Percentiles rank a stretch among this genome's conserved stretches.
Conservation (phyloP, 2,329 filamentous ascomycete species). For the Ceratocystis cubensis region DNA sequence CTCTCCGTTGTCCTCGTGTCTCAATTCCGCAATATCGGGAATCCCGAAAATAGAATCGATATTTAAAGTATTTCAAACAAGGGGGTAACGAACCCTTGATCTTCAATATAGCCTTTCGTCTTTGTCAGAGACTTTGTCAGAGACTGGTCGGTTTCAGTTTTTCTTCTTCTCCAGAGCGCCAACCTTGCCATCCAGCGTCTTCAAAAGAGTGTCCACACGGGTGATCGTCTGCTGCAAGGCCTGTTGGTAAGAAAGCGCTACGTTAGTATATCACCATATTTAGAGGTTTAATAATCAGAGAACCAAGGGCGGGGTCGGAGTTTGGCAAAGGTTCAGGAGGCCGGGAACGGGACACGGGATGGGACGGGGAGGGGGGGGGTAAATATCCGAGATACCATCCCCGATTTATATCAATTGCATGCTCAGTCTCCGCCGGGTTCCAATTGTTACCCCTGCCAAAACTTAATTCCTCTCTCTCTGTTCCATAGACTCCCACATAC, state of each 20-base stretch:
- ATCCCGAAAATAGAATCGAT: too few species aligned
- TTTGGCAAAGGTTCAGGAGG: neutral
- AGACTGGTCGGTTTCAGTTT: conserved; percentile 34
- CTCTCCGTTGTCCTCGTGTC: neutral
- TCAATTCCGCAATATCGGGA: neutral
- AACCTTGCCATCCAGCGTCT: conserved; percentile 63
- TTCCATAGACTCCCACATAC: conserved; percentile 5
- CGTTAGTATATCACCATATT: conserved; percentile 18
- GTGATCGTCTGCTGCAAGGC: conserved; percentile 69
- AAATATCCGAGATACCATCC: neutral
- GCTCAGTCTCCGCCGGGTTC: neutral
- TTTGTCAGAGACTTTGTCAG: neutral
- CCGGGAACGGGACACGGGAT: neutral
- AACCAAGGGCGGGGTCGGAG: neutral
- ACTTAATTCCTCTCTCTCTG: neutral
- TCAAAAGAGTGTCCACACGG: conserved; percentile 64
- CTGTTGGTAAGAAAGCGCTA: conserved; percentile 33
- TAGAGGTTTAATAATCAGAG: neutral
- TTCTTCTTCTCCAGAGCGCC: conserved; percentile 49
- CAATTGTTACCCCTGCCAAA: neutral
- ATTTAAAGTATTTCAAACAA: too few species aligned
- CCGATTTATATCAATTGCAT: neutral
- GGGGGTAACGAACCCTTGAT: conserved; percentile 1
- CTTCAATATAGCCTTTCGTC: neutral
- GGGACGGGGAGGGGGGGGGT: neutral